These are phyloP conservation scores for Cutaneotrichosporon sp. DNA, from an alignment of 1,284 basidiomycete genomes.

Conservation along the genomic window DNA sequence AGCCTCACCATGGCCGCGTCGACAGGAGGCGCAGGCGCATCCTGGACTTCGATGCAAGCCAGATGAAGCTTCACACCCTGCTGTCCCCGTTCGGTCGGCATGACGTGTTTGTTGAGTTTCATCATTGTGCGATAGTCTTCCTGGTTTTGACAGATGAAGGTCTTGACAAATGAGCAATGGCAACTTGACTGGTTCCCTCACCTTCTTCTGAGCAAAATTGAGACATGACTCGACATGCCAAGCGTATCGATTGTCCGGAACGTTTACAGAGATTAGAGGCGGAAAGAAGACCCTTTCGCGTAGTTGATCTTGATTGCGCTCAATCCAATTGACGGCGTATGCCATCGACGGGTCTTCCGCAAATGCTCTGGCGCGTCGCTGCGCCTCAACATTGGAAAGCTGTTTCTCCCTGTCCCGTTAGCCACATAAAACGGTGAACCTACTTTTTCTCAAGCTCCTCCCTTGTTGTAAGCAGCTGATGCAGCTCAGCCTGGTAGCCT, in stretches of 20 bases:
- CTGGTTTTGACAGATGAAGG: slow-evolving; percentile 76
- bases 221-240: slow-evolving; percentile 74
- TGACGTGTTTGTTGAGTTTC: slow-evolving; percentile 58
- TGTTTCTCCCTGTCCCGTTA: slow-evolving; percentile 52
- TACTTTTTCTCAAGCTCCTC: too few relatives aligned
- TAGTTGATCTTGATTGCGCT: slow-evolving; percentile 63
- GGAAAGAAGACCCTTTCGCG: slow-evolving; percentile 81
- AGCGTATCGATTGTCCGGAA: slow-evolving; percentile 62
- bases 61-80: slow-evolving; percentile 24
- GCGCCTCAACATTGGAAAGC: slow-evolving; percentile 59
- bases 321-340: slow-evolving; percentile 69
- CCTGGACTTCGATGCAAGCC: slow-evolving; percentile 25
- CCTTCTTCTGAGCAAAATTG: slow-evolving; percentile 58
- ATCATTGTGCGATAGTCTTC: slow-evolving; percentile 74
- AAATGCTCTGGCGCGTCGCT: slow-evolving; percentile 45
- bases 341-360: slow-evolving; percentile 57
- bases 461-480: too few relatives aligned
- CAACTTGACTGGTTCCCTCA: slow-evolving; percentile 35
- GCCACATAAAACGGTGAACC: neutral
- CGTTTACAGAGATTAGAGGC: slow-evolving; percentile 63
- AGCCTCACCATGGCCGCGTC: too few relatives aligned
- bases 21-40: slow-evolving; percentile 23
- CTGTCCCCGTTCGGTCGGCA: slow-evolving; percentile 1
- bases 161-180: slow-evolving; percentile 54
- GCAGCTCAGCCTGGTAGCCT: too few relatives aligned